phyloP scores from a whole-genome alignment of 2,329 filamentous ascomycete genomes.

The Parasarocladium wereldwijsianum region DNA sequence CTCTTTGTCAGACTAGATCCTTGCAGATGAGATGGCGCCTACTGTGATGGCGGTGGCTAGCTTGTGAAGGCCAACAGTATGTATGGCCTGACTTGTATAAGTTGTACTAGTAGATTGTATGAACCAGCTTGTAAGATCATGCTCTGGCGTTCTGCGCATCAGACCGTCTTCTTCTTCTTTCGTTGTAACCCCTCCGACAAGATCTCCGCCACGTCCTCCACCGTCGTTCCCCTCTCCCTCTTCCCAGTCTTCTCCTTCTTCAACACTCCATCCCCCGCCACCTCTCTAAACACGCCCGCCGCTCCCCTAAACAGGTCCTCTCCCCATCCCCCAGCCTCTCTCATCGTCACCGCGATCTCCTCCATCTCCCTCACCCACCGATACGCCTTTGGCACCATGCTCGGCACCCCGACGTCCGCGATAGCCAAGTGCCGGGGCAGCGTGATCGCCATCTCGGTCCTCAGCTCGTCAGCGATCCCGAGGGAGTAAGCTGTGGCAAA shows the following conservation, averaged over 20 bases:
- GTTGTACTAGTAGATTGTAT: not conserved
- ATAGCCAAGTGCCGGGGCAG: constrained; percentile 29
- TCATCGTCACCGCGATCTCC: constrained; percentile 55
- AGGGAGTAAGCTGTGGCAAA: constrained; percentile 54
- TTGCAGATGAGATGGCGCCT: not conserved
- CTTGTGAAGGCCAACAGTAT: too few relatives aligned
- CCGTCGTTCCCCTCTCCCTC: constrained; percentile 38
- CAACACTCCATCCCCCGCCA: constrained; percentile 47
- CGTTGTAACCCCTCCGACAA: constrained; percentile 30
- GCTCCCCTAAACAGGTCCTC: constrained; percentile 41
- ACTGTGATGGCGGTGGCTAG: not conserved
- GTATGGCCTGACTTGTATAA: too few relatives aligned
- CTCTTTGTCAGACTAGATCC: not conserved
- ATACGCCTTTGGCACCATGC: constrained; percentile 62
- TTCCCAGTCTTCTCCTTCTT: constrained; percentile 42
- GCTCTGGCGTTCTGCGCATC: not conserved
- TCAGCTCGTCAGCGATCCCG: constrained; percentile 45
- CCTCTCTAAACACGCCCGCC: constrained; percentile 43
- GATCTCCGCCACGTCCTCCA: constrained; percentile 39
- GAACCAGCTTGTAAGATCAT: not conserved
- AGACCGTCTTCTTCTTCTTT: constrained; percentile 24
- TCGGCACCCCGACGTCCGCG: constrained; percentile 35
- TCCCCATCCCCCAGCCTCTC: constrained; percentile 47
- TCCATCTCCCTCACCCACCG: constrained; percentile 67
- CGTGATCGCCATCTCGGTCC: constrained; percentile 35